Percentiles rank a stretch among this genome's conserved stretches.
Conservation (phyloP, 2,329 filamentous ascomycete genomes). For the Arthrobotrys entomopaga region DNA sequence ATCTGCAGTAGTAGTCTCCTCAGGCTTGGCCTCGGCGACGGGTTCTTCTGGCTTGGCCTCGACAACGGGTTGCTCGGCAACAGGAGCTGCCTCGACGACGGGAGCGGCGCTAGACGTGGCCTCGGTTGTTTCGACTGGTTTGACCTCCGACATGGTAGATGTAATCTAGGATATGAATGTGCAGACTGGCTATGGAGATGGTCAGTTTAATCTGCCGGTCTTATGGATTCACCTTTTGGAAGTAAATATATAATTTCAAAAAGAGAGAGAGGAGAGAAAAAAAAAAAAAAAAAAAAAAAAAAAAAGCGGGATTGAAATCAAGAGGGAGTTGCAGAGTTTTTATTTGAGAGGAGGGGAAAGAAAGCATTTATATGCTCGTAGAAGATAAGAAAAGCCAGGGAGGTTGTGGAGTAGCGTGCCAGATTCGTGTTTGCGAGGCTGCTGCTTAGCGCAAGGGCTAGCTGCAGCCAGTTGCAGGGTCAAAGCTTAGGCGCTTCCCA, state of each 20-base stretch:
- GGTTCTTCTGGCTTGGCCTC: slow-evolving; percentile 51
- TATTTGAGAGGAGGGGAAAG: not conserved
- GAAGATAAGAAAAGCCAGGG: not conserved
- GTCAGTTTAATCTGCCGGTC: not conserved
- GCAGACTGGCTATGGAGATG: no score
- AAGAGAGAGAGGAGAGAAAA: not conserved
- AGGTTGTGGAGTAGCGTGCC: not conserved
- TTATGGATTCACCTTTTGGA: not conserved
- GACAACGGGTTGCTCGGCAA: slow-evolving; percentile 56
- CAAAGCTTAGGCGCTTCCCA: slow-evolving; percentile 2
- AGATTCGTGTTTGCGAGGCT: not conserved
- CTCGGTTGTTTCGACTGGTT: slow-evolving; percentile 61
- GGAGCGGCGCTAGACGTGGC: slow-evolving; percentile 57
- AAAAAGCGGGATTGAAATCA: no score
- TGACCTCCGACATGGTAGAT: slow-evolving; percentile 59
- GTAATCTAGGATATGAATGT: not conserved
- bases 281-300: no score
- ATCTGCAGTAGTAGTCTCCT: slow-evolving; percentile 29
- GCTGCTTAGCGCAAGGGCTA: not conserved
- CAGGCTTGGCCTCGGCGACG: slow-evolving; percentile 55
- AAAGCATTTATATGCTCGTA: not conserved
- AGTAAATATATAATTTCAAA: not conserved
- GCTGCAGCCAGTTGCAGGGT: not conserved
- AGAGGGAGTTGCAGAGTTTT: no score
- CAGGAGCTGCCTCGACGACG: slow-evolving; percentile 49